Evolutionary conservation across 192 early-diverging fungal species (phyloP).

Genomic region (Entomortierella parvispora): DNA sequence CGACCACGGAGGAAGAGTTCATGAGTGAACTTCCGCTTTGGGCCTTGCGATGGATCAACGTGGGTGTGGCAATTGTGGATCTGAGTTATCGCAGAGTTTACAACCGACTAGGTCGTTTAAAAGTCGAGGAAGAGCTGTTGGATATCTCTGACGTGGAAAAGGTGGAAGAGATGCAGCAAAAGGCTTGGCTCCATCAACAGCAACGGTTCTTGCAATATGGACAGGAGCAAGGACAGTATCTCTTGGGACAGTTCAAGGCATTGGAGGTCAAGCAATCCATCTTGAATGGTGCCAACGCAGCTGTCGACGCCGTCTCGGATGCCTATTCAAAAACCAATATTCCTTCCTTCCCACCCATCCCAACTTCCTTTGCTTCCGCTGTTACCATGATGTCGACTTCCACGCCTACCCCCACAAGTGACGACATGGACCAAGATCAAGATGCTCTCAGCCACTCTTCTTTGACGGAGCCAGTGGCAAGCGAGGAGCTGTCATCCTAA

Average conservation of each 20-base stretch:
- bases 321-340: conserved; percentile 42
- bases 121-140: conserved; percentile 46
- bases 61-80: conserved; percentile 64
- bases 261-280: conserved; percentile 41
- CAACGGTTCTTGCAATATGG: conserved; percentile 38
- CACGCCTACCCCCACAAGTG: too few relatives aligned
- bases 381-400: conserved; percentile 26
- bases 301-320: conserved; percentile 46
- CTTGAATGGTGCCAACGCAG: conserved; percentile 41
- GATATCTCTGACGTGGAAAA: conserved; percentile 51
- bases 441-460: too few relatives aligned
- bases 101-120: conserved; percentile 44
- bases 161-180: conserved; percentile 45
- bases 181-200: conserved; percentile 41
- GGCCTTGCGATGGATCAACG: conserved; percentile 65
- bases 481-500: too few relatives aligned
- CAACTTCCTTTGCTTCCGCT: conserved; percentile 32
- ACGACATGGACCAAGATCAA: too few relatives aligned
- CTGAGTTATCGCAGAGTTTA: conserved; percentile 53
- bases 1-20: conserved; percentile 58
- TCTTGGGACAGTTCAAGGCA: conserved; percentile 42
- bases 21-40: conserved; percentile 64
- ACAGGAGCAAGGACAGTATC: conserved; percentile 45
- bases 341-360: conserved; percentile 33
- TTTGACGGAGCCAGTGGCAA: too few relatives aligned